Base-by-base conservation (phyloP, 2,329 filamentous ascomycete genomes). In the Neobulgaria alba region DNA sequence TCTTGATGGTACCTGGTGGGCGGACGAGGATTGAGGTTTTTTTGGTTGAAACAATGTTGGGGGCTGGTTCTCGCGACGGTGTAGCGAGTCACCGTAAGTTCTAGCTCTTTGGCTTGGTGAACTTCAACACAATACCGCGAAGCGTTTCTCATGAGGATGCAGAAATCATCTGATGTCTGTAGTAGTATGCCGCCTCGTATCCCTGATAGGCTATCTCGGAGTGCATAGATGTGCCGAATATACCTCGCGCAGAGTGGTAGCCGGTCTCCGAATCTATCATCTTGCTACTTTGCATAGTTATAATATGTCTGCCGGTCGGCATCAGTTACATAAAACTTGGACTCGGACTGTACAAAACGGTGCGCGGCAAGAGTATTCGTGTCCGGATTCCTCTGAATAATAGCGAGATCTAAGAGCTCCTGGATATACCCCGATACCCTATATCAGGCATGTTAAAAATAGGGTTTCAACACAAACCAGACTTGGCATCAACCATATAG, bases 361-460 rank as follows among this genome's bases (percentile, higher is more conserved):
- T 35, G 33, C 10, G 17, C 19, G 17, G 12, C 17, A 35, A 35
- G 33, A 35, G 16, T 14, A 18, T 35, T 35, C 33, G n/a, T 35
- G 33, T 35, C 33, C 17, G 33, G 33, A 35, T 35, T 35, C 17
- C 33, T 35, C 33, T 19, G 33, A 17, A 35, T 19, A 17, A 35
- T 10, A 19, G 33, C 33, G 19, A 35, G 33, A 20, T 20, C n/a
- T 17, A 35, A 35, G 33, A 35, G 33, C 33, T 35, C 33, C 19
- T 17, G 33, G 17, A 35, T 35, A 35, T 35, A 35, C 17, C 19
- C 33, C 17, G 33, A 35, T 35, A 35, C 33, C 33, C 33, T 35
- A 35, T 35, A 35, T 35, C 33, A 35, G 19, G 33, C 33, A 17
- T 35, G 33, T 35, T 17, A 35, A 17, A 35, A 17, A 9, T 35